Percentiles rank a stretch among this genome's conserved stretches.
Evolutionary conservation across 1,284 basidiomycete species (phyloP).

Genomic region (Cryptococcus amylolentus): DNA sequence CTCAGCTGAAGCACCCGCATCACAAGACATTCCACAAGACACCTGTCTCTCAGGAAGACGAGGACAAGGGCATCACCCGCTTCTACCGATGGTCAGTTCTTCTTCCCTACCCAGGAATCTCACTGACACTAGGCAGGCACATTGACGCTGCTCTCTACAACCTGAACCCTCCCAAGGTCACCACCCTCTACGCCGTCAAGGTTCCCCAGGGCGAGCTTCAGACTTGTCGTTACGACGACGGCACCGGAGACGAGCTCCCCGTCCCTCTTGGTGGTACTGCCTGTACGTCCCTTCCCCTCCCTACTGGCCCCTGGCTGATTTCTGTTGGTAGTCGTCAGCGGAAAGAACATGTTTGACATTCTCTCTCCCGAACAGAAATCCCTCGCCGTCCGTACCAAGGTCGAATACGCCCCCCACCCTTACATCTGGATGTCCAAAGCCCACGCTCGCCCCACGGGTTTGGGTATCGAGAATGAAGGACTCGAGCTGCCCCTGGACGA

Average conservation of each 20-base stretch:
- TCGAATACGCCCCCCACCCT: conserved; percentile 68
- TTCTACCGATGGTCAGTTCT: conserved; percentile 71
- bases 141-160: conserved; percentile 91
- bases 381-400: conserved; percentile 69
- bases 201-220: conserved; percentile 69
- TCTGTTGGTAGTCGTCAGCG: conserved; percentile 53
- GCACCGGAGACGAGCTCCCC: conserved; percentile 72
- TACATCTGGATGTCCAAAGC: conserved; percentile 84
- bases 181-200: conserved; percentile 75
- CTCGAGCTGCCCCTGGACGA: conserved; percentile 63
- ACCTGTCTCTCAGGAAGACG: conserved; percentile 69
- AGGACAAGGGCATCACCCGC: conserved; percentile 68
- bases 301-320: neutral
- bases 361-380: conserved; percentile 71
- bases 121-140: conserved; percentile 52
- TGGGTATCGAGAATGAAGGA: conserved; percentile 73
- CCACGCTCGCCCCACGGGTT: conserved; percentile 64
- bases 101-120: neutral
- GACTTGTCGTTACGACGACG: conserved; percentile 78
- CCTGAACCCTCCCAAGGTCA: conserved; percentile 79
- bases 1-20: conserved; percentile 65
- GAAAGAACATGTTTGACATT: conserved; percentile 79
- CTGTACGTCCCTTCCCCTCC: conserved; percentile 55
- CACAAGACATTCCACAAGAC: conserved; percentile 88
- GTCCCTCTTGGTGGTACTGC: conserved; percentile 85